phyloP scores from a whole-genome alignment of 331 rosid species.

The Prunus yedoensis region DNA sequence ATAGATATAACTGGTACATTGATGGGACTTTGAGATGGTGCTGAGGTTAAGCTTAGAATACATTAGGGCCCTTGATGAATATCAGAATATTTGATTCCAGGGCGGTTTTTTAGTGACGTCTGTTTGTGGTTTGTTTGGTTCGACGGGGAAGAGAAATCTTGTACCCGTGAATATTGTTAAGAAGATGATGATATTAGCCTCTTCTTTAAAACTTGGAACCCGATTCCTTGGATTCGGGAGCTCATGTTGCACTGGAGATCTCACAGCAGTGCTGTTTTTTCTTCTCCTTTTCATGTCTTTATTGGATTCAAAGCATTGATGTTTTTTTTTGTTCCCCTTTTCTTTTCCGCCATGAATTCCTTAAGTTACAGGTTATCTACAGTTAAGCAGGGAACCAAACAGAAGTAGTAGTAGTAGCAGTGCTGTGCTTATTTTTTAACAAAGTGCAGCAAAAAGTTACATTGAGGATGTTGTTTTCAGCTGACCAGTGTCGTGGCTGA shows the following conservation, averaged over 20 bases:
- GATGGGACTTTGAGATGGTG: too few species aligned
- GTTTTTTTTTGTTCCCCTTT: too few species aligned
- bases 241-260: background rate
- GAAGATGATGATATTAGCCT: background rate
- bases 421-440: background rate
- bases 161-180: background rate
- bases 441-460: background rate
- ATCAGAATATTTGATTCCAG: too few species aligned
- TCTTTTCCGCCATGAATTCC: too few species aligned
- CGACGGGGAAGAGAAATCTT: background rate
- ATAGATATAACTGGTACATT: too few species aligned
- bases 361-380: too few species aligned
- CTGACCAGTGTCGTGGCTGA: background rate
- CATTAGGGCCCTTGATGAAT: background rate
- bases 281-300: too few species aligned
- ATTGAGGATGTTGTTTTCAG: background rate
- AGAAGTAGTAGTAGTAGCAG: background rate
- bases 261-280: too few species aligned
- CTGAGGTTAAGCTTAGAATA: too few species aligned
- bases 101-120: background rate
- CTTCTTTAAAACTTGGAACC: background rate
- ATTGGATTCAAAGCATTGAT: too few species aligned
- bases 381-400: background rate
- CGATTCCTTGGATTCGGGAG: background rate
- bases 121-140: background rate